Conservation (phyloP, 768 basidiomycete species). For the Ramaria rubella region DNA sequence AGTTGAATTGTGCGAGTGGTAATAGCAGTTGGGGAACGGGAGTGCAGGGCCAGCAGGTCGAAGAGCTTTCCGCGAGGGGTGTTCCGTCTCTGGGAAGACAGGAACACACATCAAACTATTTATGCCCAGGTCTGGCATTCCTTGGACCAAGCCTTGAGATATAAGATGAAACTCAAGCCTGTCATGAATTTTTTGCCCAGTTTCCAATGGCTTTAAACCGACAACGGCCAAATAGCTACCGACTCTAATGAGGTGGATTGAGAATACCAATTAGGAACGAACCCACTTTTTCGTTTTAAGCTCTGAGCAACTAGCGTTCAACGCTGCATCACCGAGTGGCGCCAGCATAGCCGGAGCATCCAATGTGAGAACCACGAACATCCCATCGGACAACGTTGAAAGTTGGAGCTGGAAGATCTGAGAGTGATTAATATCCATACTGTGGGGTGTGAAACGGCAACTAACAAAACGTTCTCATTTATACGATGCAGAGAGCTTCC, state of each 20-base stretch:
- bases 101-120: neutral
- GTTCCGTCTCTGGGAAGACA: neutral
- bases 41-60: neutral
- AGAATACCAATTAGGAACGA: neutral
- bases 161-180: neutral
- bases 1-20: conserved; percentile 1
- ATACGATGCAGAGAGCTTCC: too few relatives aligned
- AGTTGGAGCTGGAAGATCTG: too few relatives aligned
- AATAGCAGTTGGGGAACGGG: neutral
- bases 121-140: neutral
- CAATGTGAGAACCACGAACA: neutral
- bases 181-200: neutral
- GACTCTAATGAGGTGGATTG: neutral
- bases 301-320: neutral
- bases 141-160: neutral
- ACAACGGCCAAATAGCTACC: neutral
- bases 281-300: neutral
- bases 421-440: too few relatives aligned
- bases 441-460: too few relatives aligned
- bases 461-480: too few relatives aligned
- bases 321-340: neutral
- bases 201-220: neutral
- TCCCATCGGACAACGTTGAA: neutral
- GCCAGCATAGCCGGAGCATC: neutral
- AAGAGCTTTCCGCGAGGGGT: neutral